Evolutionary conservation across 163 green algal species (phyloP).

Genomic region (Volvox carteri): DNA sequence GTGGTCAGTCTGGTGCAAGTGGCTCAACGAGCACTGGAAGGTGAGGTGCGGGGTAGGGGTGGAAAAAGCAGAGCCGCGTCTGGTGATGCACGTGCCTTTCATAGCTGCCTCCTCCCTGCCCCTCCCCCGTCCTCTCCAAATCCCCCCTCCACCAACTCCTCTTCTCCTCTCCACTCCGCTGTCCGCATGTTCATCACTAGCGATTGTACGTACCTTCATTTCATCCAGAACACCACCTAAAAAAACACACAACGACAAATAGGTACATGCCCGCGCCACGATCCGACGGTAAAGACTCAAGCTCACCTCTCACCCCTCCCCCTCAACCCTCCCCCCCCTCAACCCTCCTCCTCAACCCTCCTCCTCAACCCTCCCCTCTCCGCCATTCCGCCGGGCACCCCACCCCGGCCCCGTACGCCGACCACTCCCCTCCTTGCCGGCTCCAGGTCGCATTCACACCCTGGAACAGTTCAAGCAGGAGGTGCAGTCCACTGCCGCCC

Average conservation of each 20-base stretch:
- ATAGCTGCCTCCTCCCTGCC: background rate
- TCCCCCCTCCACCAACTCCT: background rate
- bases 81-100: no score
- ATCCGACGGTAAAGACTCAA: no score
- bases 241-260: no score
- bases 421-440: no score
- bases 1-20: slow-evolving; percentile 30
- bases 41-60: background rate
- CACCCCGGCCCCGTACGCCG: no score
- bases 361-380: background rate
- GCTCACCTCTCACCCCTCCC: background rate
- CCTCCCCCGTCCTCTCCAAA: background rate
- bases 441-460: slow-evolving; percentile 44
- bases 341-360: background rate
- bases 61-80: background rate
- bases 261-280: no score
- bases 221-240: no score
- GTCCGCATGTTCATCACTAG: no score
- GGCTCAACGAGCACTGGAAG: slow-evolving; percentile 34
- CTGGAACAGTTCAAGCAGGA: slow-evolving; percentile 14
- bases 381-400: no score
- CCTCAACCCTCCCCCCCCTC: background rate
- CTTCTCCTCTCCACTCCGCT: background rate
- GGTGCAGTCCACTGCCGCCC: background rate
- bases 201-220: no score